Base-by-base conservation (phyloP, 495 filamentous ascomycete species). In the Extremus antarcticus region DNA sequence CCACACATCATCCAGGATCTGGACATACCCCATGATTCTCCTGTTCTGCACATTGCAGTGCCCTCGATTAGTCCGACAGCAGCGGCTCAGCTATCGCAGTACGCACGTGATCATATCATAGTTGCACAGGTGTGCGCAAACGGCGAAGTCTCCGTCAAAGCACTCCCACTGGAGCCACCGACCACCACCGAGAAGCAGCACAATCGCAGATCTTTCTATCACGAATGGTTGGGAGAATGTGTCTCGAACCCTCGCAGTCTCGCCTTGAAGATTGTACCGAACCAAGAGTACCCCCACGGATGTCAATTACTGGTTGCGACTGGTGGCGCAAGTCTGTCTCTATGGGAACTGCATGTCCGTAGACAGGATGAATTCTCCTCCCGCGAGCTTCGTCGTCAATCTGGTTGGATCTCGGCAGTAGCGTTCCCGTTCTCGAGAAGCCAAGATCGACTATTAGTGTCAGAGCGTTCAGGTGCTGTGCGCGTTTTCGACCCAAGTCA, bases 41-140 rank as follows among this genome's bases (percentile, higher is more conserved):
- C 65, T 29, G 69, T 71, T 17, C 58, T 71, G n/a, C 58, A 69
- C 48, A 59, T 74, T 24, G 61, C 72, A 16, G 38, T 72, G 10
- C 68, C 70, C 3, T 22, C 47, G 11, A 25, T 72, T 11, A 60
- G 66, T 4, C 38, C 53, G 4, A 15, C 51, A 22, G 29, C 61
- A 3, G 16, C 50, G 21, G 23, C 62, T 1, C 22, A 17, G 21
- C 40, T 35, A 41, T 20, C 20, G 11, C 2, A 38, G 20, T 22
- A 25, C 10, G 19, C 54, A 11, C n/a, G 74, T 23, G 69, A 77
- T 35, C 80, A 77, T 47, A 81, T 91, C 53, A 76, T 92, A 10
- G 79, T 92, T 43, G 74, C 83, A 0, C 79, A 82, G 4, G 76
- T 85, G 0, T 91, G 87, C 65, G 76, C 83, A 7, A 86, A 88